phyloP scores from a whole-genome alignment of 2,329 filamentous ascomycete genomes.

The Berkeleyomyces basicola region DNA sequence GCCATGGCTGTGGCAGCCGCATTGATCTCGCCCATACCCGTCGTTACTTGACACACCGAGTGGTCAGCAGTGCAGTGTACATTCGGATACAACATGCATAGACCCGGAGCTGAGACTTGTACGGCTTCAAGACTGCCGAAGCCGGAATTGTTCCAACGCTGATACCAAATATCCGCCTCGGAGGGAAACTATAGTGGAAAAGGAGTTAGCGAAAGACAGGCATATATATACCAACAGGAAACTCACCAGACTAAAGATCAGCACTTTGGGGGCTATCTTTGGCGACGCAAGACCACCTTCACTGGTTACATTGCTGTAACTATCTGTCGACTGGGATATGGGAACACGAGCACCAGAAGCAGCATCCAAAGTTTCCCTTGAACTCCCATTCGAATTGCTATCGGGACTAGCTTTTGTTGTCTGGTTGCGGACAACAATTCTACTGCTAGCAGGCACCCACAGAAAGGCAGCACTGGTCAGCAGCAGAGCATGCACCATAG shows the following conservation, averaged over 20 bases:
- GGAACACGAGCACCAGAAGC: slow-evolving; percentile 2
- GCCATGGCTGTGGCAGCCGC: slow-evolving; percentile 50
- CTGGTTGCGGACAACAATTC: not conserved
- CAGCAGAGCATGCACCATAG: not conserved
- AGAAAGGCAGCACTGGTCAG: not conserved
- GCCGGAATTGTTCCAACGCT: slow-evolving; percentile 27
- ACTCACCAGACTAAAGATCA: slow-evolving; percentile 45
- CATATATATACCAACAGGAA: not conserved
- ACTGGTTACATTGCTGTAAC: not conserved
- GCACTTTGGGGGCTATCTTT: slow-evolving; percentile 38
- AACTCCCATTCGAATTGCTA: not conserved
- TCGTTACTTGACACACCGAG: slow-evolving; percentile 50
- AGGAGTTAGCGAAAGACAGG: not conserved
- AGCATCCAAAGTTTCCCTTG: not conserved
- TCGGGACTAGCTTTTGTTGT: not conserved
- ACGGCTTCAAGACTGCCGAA: slow-evolving; percentile 38
- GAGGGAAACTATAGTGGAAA: slow-evolving; percentile 35
- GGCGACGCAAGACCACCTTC: not conserved
- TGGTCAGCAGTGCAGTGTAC: slow-evolving; percentile 46
- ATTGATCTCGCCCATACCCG: slow-evolving; percentile 59
- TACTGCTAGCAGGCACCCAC: not conserved
- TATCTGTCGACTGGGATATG: not conserved
- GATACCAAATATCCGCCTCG: slow-evolving; percentile 46
- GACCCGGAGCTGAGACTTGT: slow-evolving; percentile 42
- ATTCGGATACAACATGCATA: slow-evolving; percentile 48